Conservation (phyloP, 1,139 yeast species). For the Kodamaea alishanica region DNA sequence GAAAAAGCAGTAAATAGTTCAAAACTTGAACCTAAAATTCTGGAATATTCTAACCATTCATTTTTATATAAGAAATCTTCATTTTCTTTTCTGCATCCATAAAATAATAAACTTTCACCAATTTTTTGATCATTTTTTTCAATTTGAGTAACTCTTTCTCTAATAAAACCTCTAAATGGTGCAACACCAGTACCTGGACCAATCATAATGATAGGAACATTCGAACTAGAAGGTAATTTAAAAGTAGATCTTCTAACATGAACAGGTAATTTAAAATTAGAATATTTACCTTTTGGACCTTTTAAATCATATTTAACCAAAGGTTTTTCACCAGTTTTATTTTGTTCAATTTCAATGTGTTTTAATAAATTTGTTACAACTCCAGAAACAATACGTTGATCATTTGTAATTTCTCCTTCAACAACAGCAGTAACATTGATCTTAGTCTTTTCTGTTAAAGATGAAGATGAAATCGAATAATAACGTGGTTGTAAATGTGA, state of each 20-base stretch:
- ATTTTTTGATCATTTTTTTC: slow-evolving; percentile 44
- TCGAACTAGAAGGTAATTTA: slow-evolving; percentile 85
- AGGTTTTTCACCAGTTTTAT: slow-evolving; percentile 42
- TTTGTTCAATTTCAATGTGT: slow-evolving; percentile 64
- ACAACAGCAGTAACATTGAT: slow-evolving; percentile 91
- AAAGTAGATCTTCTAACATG: slow-evolving; percentile 94
- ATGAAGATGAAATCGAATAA: slow-evolving; percentile 93
- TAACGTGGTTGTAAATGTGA: slow-evolving; percentile 90
- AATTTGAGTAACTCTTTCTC: slow-evolving; percentile 59
- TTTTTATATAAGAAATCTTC: slow-evolving; percentile 81
- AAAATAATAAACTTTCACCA: slow-evolving; percentile 76
- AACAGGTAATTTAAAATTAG: slow-evolving; percentile 66
- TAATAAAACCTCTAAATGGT: slow-evolving; percentile 89
- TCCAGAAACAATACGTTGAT: slow-evolving; percentile 57
- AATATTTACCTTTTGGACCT: slow-evolving; percentile 75
- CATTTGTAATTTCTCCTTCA: slow-evolving; percentile 58
- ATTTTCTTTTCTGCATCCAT: slow-evolving; percentile 73
- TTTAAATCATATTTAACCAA: slow-evolving; percentile 61
- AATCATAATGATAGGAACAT: slow-evolving; percentile 82
- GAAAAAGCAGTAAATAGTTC: slow-evolving; percentile 83
- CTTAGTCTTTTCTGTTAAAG: slow-evolving; percentile 67
- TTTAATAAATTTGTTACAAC: slow-evolving; percentile 88
- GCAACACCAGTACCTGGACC: slow-evolving; percentile 99
- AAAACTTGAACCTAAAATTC: slow-evolving; percentile 60
- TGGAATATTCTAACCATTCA: slow-evolving; percentile 78